Conservation (phyloP, 1,284 basidiomycete species). For the Ustilago trichophora region DNA sequence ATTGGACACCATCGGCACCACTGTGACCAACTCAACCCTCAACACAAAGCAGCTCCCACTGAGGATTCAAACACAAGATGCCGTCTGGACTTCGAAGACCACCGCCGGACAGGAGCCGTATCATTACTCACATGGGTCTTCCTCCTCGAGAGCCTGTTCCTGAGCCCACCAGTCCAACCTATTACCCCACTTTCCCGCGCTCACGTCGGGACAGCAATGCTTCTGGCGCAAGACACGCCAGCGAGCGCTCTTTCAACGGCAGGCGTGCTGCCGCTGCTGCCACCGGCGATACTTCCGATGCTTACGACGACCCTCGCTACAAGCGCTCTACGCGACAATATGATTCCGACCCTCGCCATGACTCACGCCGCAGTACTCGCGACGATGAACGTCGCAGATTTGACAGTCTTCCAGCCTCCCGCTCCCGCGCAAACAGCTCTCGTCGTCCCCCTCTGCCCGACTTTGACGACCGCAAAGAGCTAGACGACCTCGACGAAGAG, state of each 20-base stretch:
- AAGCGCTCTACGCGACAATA: conserved; percentile 11
- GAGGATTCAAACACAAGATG: conserved; percentile 9
- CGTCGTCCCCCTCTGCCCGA: conserved; percentile 28
- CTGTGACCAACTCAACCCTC: too few species aligned
- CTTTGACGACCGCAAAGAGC: conserved; percentile 17
- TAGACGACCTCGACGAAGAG: conserved; percentile 32
- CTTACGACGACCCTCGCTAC: conserved; percentile 10
- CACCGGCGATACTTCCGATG: conserved; percentile 6
- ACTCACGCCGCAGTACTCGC: conserved; percentile 2
- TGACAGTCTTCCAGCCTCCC: conserved; percentile 18
- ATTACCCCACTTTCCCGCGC: conserved; percentile 21
- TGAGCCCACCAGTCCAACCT: conserved; percentile 27
- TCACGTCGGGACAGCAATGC: conserved; percentile 27
- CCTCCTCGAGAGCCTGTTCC: conserved; percentile 31
- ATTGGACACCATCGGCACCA: too few species aligned
- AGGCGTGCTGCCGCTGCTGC: conserved; percentile 12
- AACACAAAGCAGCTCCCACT: too few species aligned
- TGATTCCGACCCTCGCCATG: conserved; percentile 14
- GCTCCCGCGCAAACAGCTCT: conserved; percentile 10
- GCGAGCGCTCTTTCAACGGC: conserved; percentile 33
- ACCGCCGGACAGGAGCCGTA: conserved; percentile 31
- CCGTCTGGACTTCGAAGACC: conserved; percentile 20
- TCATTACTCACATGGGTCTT: conserved; percentile 40
- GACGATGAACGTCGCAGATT: conserved; percentile 13
- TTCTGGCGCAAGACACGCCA: conserved; percentile 1